Conservation (phyloP, 2,329 filamentous ascomycete species). For the Trichoderma lentiforme region DNA sequence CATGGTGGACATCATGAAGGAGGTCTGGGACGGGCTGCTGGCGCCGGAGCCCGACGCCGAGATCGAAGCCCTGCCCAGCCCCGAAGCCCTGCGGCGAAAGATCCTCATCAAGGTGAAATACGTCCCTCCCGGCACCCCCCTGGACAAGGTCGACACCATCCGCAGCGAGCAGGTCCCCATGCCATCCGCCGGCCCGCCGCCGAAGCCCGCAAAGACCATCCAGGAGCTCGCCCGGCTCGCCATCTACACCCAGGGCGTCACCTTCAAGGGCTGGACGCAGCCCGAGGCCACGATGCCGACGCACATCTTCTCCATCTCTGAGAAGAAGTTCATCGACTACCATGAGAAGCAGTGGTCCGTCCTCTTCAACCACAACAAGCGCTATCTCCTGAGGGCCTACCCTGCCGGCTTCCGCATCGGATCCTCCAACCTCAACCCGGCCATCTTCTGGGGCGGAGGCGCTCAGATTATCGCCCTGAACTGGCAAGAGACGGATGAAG, state of each 20-base stretch:
- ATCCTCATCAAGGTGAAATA: slow-evolving; percentile 85
- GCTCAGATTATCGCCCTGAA: slow-evolving; percentile 91
- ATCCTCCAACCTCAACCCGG: slow-evolving; percentile 84
- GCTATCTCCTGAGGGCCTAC: slow-evolving; percentile 83
- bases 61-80: slow-evolving; percentile 57
- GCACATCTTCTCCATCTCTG: slow-evolving; percentile 66
- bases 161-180: slow-evolving; percentile 40
- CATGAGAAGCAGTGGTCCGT: slow-evolving; percentile 46
- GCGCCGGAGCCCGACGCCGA: slow-evolving; percentile 53
- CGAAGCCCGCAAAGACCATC: slow-evolving; percentile 63
- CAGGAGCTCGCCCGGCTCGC: slow-evolving; percentile 72
- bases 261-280: slow-evolving; percentile 75
- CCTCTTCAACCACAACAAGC: slow-evolving; percentile 78
- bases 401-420: slow-evolving; percentile 77
- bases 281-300: slow-evolving; percentile 64
- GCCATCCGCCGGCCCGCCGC: slow-evolving; percentile 29
- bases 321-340: slow-evolving; percentile 61
- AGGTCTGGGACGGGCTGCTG: slow-evolving; percentile 74
- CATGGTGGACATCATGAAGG: slow-evolving; percentile 90
- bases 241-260: slow-evolving; percentile 78
- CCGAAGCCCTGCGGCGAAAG: slow-evolving; percentile 67
- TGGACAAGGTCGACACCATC: slow-evolving; percentile 31
- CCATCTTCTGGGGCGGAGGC: slow-evolving; percentile 81
- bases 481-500: slow-evolving; percentile 87
- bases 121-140: slow-evolving; percentile 42